These are phyloP conservation scores for Chlorella ohadii DNA, from an alignment of 139 green algal genomes.

Conservation along the genomic window DNA sequence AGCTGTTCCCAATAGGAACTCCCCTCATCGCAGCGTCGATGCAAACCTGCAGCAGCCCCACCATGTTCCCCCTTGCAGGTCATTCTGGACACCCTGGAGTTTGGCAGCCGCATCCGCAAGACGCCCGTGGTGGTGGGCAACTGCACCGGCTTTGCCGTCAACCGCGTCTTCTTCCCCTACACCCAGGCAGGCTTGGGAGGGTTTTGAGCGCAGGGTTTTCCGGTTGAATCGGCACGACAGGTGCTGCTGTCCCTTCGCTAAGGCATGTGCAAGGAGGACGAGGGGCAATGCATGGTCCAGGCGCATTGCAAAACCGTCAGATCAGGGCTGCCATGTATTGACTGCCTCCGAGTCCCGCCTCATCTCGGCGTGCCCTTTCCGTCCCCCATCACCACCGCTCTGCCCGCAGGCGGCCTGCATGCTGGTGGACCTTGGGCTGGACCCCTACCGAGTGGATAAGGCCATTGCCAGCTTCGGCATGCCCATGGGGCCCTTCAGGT, in stretches of 20 bases:
- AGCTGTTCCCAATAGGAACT: too few relatives aligned
- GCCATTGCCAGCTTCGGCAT: conserved; percentile 94
- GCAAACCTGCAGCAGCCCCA: too few relatives aligned
- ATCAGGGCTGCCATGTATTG: too few relatives aligned
- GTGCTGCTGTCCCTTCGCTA: too few relatives aligned
- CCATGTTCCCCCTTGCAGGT: too few relatives aligned
- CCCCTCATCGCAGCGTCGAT: too few relatives aligned
- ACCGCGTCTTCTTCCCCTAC: conserved; percentile 99
- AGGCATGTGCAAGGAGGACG: too few relatives aligned
- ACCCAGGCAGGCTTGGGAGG: conserved; percentile 49
- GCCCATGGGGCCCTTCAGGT: conserved; percentile 98
- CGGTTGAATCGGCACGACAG: too few relatives aligned
- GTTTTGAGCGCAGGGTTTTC: background rate
- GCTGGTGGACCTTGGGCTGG: conserved; percentile 89
- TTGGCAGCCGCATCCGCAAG: conserved; percentile 94
- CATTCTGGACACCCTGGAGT: conserved; percentile 90
- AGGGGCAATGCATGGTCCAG: too few relatives aligned
- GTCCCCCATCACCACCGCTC: background rate
- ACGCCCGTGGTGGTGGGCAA: conserved; percentile 98
- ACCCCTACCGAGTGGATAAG: conserved; percentile 92
- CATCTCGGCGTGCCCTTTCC: too few relatives aligned
- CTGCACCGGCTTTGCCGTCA: conserved; percentile 99
- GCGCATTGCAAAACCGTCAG: too few relatives aligned
- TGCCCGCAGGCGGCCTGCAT: conserved; percentile 78
- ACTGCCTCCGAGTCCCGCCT: too few relatives aligned